Conservation (phyloP, 2,329 filamentous ascomycete genomes). For the Colletotrichum coccodes region DNA sequence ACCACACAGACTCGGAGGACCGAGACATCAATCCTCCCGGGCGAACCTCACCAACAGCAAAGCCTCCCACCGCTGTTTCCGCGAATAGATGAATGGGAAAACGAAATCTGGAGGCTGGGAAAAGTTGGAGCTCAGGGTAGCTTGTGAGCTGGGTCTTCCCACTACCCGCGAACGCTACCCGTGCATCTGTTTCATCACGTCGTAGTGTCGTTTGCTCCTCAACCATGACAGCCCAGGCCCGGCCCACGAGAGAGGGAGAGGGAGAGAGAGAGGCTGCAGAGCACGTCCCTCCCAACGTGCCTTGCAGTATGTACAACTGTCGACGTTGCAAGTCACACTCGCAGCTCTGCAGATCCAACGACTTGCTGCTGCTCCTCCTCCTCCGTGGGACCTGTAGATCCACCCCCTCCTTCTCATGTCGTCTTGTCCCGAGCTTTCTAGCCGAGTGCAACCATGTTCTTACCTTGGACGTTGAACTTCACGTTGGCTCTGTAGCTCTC, state of each 20-base stretch:
- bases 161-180: neutral
- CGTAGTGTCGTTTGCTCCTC: conserved; percentile 5
- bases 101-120: neutral
- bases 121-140: neutral
- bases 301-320: neutral
- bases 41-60: neutral
- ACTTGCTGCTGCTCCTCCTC: neutral
- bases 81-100: neutral
- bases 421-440: conserved; percentile 13
- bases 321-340: neutral
- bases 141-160: neutral
- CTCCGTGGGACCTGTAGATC: conserved; percentile 19
- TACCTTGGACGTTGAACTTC: neutral
- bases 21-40: neutral
- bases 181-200: conserved; percentile 30
- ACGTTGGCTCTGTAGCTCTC: neutral
- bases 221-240: conserved; percentile 13
- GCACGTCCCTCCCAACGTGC: neutral
- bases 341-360: neutral
- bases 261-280: neutral
- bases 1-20: conserved; percentile 27
- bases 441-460: conserved; percentile 12
- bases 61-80: conserved; percentile 8
- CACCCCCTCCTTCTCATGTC: conserved; percentile 27
- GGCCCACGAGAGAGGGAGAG: neutral